These are phyloP conservation scores for Climacium dendroides DNA, from an alignment of 225 moss, liverwort and hornwort genomes.

Conservation along the genomic window DNA sequence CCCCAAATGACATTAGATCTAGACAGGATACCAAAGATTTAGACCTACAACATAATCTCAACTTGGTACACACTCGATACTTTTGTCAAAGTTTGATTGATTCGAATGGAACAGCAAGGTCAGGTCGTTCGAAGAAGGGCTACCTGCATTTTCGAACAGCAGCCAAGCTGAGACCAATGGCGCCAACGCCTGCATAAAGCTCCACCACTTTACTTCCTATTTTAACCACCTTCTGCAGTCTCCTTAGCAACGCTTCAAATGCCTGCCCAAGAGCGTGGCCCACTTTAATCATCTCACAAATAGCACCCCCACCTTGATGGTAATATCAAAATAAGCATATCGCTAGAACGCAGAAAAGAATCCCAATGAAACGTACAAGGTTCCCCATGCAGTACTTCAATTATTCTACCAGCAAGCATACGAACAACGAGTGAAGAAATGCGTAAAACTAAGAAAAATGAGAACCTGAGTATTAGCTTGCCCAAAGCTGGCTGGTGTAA, in stretches of 20 bases:
- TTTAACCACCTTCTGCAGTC: slow-evolving; percentile 68
- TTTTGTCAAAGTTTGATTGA: neutral
- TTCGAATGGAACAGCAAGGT: neutral
- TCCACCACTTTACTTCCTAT: slow-evolving; percentile 79
- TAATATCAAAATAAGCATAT: neutral
- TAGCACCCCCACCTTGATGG: neutral
- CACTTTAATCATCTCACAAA: neutral
- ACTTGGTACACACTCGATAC: neutral
- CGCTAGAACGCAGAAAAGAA: neutral
- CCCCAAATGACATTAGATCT: neutral
- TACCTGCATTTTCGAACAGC: slow-evolving; percentile 77
- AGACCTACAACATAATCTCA: neutral
- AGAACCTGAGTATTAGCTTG: slow-evolving; percentile 84
- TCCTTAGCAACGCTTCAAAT: slow-evolving; percentile 71
- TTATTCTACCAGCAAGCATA: neutral
- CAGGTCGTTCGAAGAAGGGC: neutral
- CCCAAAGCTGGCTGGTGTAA: slow-evolving; percentile 87
- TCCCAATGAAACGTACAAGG: neutral
- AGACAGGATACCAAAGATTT: neutral
- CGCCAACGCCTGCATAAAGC: slow-evolving; percentile 92
- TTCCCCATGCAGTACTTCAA: neutral
- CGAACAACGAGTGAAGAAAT: neutral
- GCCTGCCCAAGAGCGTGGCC: slow-evolving; percentile 28
- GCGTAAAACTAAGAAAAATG: neutral
- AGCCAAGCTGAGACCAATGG: slow-evolving; percentile 90